Evolutionary conservation across 768 basidiomycete genomes (phyloP).

Genomic region (Hemileccinum impolitum): DNA sequence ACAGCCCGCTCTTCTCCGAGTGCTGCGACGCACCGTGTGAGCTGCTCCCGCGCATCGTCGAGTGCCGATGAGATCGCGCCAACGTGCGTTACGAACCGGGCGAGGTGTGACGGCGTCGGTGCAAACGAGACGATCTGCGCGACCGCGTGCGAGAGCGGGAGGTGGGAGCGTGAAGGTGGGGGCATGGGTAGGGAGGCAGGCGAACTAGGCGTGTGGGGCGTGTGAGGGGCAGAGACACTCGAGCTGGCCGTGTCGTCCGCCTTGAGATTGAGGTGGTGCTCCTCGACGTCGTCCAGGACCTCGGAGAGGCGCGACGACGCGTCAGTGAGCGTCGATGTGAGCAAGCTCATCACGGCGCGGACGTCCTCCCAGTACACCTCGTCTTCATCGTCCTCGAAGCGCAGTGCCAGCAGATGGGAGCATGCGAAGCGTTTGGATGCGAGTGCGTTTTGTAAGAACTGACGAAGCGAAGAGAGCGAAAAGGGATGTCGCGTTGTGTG

Average conservation of each 20-base stretch:
- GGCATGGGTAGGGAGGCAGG: too few relatives aligned
- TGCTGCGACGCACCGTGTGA: slow-evolving; percentile 59
- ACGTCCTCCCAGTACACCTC: slow-evolving; percentile 86
- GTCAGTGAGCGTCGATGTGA: slow-evolving; percentile 67
- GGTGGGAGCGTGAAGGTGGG: too few relatives aligned
- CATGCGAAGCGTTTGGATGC: slow-evolving; percentile 75
- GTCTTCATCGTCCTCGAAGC: slow-evolving; percentile 72
- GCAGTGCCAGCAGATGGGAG: slow-evolving; percentile 73
- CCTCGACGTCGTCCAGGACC: slow-evolving; percentile 60
- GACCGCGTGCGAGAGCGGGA: too few relatives aligned
- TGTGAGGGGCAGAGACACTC: too few relatives aligned
- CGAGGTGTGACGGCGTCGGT: slow-evolving; percentile 65
- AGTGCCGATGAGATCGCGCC: slow-evolving; percentile 66
- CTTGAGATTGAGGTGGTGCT: slow-evolving; percentile 32
- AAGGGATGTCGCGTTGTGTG: slow-evolving; percentile 62
- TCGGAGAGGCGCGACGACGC: slow-evolving; percentile 58
- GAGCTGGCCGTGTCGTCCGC: slow-evolving; percentile 33
- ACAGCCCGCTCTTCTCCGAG: slow-evolving; percentile 22
- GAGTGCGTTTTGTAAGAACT: slow-evolving; percentile 62
- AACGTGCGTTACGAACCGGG: slow-evolving; percentile 71
- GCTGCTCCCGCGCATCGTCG: slow-evolving; percentile 65
- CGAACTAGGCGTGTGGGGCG: too few relatives aligned
- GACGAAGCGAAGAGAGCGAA: slow-evolving; percentile 59
- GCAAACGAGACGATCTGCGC: slow-evolving; percentile 46
- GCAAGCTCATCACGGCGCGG: slow-evolving; percentile 64